These are phyloP conservation scores for Bothriochloa decipiens DNA, from an alignment of 176 grass and related monocot species.

Conservation along the genomic window DNA sequence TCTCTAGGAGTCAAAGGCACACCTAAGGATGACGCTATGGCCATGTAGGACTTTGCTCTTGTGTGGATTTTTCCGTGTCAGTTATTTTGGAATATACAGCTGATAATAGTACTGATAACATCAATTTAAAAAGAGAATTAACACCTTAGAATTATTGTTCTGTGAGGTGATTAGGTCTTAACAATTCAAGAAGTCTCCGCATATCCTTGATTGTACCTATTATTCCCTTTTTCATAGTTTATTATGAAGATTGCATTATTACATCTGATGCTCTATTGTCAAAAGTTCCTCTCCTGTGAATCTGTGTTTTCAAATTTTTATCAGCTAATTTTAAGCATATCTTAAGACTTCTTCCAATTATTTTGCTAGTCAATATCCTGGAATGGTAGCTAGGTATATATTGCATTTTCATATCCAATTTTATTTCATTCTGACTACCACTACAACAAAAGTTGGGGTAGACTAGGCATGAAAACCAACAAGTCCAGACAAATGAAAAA, in stretches of 20 bases:
- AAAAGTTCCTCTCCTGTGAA: slow-evolving; percentile 13
- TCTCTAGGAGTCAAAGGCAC: background rate
- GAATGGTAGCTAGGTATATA: slow-evolving; percentile 7
- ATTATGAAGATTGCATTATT: background rate
- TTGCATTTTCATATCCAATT: background rate
- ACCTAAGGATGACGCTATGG: background rate
- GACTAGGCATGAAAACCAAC: background rate
- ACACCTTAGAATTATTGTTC: background rate
- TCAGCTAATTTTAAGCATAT: slow-evolving; percentile 20
- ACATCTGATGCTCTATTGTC: background rate
- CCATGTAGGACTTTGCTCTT: background rate
- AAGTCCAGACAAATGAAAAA: background rate
- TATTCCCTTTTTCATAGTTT: background rate
- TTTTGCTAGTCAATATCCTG: slow-evolving; percentile 5
- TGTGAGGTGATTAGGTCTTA: background rate
- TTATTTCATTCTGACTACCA: background rate
- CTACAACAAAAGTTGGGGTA: background rate
- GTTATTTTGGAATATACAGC: slow-evolving; percentile 1
- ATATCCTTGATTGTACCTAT: slow-evolving; percentile 1
- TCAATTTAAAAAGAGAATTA: background rate
- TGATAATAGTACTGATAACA: background rate
- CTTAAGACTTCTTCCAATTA: background rate
- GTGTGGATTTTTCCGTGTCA: background rate
- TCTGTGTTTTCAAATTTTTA: slow-evolving; percentile 2
- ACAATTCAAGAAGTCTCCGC: background rate